Evolutionary conservation across 345 rosid species (phyloP).

Genomic region (Ailanthus altissimus): DNA sequence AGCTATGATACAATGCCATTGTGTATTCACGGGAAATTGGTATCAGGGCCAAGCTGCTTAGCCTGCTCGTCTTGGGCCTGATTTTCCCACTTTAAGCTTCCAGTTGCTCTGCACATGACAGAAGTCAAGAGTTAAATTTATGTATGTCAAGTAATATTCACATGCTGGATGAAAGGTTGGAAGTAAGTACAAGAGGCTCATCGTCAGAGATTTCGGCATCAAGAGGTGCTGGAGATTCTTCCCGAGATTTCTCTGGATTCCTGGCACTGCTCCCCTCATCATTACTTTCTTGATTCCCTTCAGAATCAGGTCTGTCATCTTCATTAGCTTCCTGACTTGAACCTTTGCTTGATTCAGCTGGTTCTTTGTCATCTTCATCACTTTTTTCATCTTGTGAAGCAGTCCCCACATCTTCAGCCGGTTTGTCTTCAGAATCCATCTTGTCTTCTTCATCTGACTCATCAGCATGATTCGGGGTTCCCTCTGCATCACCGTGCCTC

Average conservation of each 20-base stretch:
- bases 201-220: slow-evolving; percentile 67
- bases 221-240: slow-evolving; percentile 26
- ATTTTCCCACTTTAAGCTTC: slow-evolving; percentile 58
- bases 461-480: slow-evolving; percentile 31
- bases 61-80: slow-evolving; percentile 44
- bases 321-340: slow-evolving; percentile 38
- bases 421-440: slow-evolving; percentile 48
- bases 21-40: slow-evolving; percentile 3
- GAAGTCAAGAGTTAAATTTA: slow-evolving; percentile 13
- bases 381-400: slow-evolving; percentile 36
- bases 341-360: slow-evolving; percentile 42
- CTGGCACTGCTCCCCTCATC: slow-evolving; percentile 34
- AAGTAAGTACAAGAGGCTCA: slow-evolving; percentile 80
- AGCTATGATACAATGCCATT: slow-evolving; percentile 20
- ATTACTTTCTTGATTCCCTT: slow-evolving; percentile 38
- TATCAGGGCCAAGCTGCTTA: slow-evolving; percentile 24
- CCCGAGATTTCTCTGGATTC: slow-evolving; percentile 20
- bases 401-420: slow-evolving; percentile 28
- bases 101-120: slow-evolving; percentile 69
- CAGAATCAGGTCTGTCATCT: slow-evolving; percentile 42
- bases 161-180: slow-evolving; percentile 17
- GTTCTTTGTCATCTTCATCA: slow-evolving; percentile 43
- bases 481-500: slow-evolving; percentile 39
- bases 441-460: slow-evolving; percentile 49
- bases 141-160: background rate